A percentile compares a stretch with the other conserved stretches of the same genome.
Evolutionary conservation across 495 filamentous ascomycete species (phyloP).

Genomic region (Penicillium antarcticum): DNA sequence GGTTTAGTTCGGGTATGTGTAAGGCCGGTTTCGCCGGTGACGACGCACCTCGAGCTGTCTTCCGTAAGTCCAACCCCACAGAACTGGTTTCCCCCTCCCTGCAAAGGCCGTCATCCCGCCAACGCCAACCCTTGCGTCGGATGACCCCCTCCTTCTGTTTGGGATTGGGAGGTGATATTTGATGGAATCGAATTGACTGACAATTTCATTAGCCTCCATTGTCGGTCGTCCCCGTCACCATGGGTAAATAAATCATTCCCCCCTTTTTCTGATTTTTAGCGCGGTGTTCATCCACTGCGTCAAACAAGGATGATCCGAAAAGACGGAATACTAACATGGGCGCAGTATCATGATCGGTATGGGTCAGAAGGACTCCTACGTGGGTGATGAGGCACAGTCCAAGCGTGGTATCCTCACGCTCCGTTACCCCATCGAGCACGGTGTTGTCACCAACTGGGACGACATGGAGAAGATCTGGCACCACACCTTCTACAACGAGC

Average conservation of each 20-base stretch:
- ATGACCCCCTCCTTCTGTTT: slow-evolving; percentile 2
- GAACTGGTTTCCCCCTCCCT: slow-evolving; percentile 11
- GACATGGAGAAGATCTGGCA: slow-evolving; percentile 99
- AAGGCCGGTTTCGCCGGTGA: slow-evolving; percentile 99
- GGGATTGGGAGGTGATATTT: not conserved
- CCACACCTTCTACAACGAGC: slow-evolving; percentile 99
- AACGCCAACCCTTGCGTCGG: slow-evolving; percentile 29
- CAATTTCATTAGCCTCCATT: slow-evolving; percentile 73
- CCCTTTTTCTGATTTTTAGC: slow-evolving; percentile 11
- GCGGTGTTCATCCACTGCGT: not conserved
- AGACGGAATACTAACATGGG: slow-evolving; percentile 21
- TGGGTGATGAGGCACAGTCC: slow-evolving; percentile 98
- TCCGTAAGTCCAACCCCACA: slow-evolving; percentile 79
- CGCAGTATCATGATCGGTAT: slow-evolving; percentile 99
- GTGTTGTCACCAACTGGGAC: slow-evolving; percentile 99
- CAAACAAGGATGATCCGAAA: not conserved
- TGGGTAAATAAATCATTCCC: slow-evolving; percentile 68
- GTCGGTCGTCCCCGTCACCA: slow-evolving; percentile 99
- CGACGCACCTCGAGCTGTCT: slow-evolving; percentile 98
- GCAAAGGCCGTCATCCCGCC: slow-evolving; percentile 11
- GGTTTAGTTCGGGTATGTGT: slow-evolving; percentile 96
- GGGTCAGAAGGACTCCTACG: slow-evolving; percentile 99
- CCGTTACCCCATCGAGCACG: slow-evolving; percentile 99
- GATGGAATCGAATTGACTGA: not conserved
- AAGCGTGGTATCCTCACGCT: slow-evolving; percentile 99